These are phyloP conservation scores for Didymella glomerata DNA, from an alignment of 2,329 filamentous ascomycete species.

Conservation along the genomic window DNA sequence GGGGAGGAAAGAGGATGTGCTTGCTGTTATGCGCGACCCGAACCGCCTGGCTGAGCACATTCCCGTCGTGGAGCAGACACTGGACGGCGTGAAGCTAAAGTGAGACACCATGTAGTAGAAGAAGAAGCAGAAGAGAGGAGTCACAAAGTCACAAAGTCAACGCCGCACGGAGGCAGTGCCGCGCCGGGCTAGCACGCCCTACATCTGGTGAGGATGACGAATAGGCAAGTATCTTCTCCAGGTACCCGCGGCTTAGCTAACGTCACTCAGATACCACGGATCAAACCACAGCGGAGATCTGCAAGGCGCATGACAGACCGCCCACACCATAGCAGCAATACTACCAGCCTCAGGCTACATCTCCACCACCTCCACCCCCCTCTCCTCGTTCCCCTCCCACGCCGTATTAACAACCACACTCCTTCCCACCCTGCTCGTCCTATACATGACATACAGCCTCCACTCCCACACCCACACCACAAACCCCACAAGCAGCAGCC, in stretches of 20 bases:
- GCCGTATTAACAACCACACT: too few species aligned
- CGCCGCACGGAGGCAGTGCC: not conserved
- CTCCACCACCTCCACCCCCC: not conserved
- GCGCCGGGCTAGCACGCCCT: not conserved
- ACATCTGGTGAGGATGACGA: not conserved
- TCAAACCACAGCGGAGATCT: not conserved
- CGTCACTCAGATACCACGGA: not conserved
- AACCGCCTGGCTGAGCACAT: slow-evolving; percentile 69
- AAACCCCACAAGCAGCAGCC: too few species aligned
- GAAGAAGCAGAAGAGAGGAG: too few species aligned
- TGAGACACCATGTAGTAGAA: slow-evolving; percentile 27
- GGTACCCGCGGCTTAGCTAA: not conserved
- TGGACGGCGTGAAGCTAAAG: slow-evolving; percentile 63
- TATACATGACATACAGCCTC: too few species aligned
- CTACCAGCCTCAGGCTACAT: not conserved
- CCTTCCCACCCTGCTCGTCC: too few species aligned
- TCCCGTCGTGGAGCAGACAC: slow-evolving; percentile 71
- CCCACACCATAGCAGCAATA: not conserved
- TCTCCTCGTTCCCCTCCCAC: too few species aligned
- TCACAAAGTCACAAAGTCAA: not conserved
- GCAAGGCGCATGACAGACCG: not conserved
- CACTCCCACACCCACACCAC: too few species aligned
- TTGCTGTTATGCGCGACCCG: slow-evolving; percentile 78
- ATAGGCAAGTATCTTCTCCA: not conserved
- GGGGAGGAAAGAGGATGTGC: slow-evolving; percentile 72